Evolutionary conservation across 192 early-diverging fungal species (phyloP).

Genomic region (Allomyces javanicus): DNA sequence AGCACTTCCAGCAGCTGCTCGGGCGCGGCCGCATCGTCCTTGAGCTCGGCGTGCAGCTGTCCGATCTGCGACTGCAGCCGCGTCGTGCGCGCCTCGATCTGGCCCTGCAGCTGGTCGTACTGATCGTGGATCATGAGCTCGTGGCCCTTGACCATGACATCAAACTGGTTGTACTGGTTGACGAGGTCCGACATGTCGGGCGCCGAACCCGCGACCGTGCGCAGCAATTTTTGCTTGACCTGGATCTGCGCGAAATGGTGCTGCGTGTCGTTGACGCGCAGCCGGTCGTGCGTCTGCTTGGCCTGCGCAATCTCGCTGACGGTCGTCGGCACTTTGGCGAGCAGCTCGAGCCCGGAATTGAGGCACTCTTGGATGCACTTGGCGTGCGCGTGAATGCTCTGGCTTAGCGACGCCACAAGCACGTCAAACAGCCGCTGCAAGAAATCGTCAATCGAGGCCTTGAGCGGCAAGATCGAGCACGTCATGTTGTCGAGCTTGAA

Average conservation of each 20-base stretch:
- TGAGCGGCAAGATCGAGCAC: slow-evolving; percentile 28
- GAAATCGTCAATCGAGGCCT: slow-evolving; percentile 37
- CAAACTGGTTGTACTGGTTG: slow-evolving; percentile 63
- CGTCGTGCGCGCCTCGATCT: neutral
- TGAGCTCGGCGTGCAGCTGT: slow-evolving; percentile 41
- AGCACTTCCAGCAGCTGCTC: slow-evolving; percentile 41
- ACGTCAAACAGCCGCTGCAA: slow-evolving; percentile 34
- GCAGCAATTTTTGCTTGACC: slow-evolving; percentile 55
- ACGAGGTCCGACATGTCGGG: slow-evolving; percentile 46
- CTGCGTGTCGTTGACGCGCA: slow-evolving; percentile 72
- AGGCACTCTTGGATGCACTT: slow-evolving; percentile 26
- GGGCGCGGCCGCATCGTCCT: slow-evolving; percentile 53
- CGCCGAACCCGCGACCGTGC: slow-evolving; percentile 47
- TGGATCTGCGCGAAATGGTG: slow-evolving; percentile 67
- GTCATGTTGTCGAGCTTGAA: slow-evolving; percentile 32
- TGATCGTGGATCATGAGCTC: slow-evolving; percentile 75
- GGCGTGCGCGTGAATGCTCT: slow-evolving; percentile 15
- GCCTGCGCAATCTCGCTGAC: slow-evolving; percentile 2
- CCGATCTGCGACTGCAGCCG: slow-evolving; percentile 48
- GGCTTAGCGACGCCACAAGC: slow-evolving; percentile 16
- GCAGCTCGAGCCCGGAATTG: slow-evolving; percentile 18
- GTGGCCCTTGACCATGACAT: slow-evolving; percentile 82
- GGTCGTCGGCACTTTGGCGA: slow-evolving; percentile 10
- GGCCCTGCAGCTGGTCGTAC: slow-evolving; percentile 42
- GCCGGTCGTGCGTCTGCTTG: slow-evolving; percentile 73